A percentile compares a stretch with the other conserved stretches of the same genome.
Evolutionary conservation across 2,329 filamentous ascomycete species (phyloP).

Genomic region (Colletotrichum plurivorum): DNA sequence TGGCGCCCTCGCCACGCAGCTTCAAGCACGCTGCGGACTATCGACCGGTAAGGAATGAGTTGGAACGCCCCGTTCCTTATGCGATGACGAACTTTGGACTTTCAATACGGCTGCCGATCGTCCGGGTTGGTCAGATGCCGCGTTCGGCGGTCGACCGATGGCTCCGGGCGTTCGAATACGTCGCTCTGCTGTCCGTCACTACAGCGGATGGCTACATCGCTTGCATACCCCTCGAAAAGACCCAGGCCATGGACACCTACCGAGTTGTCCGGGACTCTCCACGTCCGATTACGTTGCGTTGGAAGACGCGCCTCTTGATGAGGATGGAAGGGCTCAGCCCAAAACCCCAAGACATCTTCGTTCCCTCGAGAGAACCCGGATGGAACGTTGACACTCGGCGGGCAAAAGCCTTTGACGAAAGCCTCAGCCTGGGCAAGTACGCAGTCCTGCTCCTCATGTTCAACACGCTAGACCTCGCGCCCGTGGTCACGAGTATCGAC

Average conservation of each 20-base stretch:
- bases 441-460: constrained; percentile 26
- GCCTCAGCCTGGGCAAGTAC: constrained; percentile 18
- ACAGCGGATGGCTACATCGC: constrained; percentile 9
- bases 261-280: constrained; percentile 23
- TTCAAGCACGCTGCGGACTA: constrained; percentile 22
- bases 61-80: constrained; percentile 23
- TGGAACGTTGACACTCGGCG: not conserved
- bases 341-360: constrained; percentile 17
- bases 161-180: constrained; percentile 9
- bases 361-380: constrained; percentile 19
- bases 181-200: constrained; percentile 4
- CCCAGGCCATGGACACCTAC: not conserved
- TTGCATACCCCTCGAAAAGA: constrained; percentile 21
- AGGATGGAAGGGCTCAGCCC: not conserved
- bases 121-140: constrained; percentile 4
- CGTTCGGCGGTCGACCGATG: not conserved
- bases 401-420: not conserved
- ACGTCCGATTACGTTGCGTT: constrained; percentile 11
- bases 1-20: constrained; percentile 30
- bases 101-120: constrained; percentile 24
- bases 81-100: constrained; percentile 38
- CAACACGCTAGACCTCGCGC: not conserved
- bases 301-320: not conserved
- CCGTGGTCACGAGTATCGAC: not conserved
- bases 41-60: constrained; percentile 16